phyloP scores from a whole-genome alignment of 352 stramenopile species.

The Phytophthora litchii region DNA sequence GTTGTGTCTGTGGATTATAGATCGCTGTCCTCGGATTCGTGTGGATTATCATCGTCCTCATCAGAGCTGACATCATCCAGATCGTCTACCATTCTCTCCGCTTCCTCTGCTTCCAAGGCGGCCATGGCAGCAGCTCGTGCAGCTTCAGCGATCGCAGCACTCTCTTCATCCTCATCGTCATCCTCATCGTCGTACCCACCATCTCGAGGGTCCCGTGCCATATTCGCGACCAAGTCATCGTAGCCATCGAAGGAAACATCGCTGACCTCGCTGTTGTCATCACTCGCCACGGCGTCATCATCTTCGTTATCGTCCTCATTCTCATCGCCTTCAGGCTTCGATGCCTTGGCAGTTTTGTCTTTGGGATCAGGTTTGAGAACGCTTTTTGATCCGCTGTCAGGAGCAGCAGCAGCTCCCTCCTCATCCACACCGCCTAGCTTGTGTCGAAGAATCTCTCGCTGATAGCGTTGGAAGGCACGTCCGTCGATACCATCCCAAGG shows the following conservation, averaged over 20 bases:
- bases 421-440: conserved; percentile 34
- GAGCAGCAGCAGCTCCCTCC: conserved; percentile 15
- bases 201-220: conserved; percentile 3
- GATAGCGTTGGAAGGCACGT: conserved; percentile 66
- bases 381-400: conserved; percentile 12
- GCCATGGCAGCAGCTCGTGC: conserved; percentile 32
- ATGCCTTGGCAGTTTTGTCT: conserved; percentile 15
- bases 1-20: conserved; percentile 34
- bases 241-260: conserved; percentile 77
- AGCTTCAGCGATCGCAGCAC: conserved; percentile 20
- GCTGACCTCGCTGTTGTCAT: conserved; percentile 79
- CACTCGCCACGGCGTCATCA: conserved; percentile 10
- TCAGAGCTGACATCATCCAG: conserved; percentile 60
- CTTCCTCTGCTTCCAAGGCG: conserved; percentile 42
- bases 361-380: conserved; percentile 7
- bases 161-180: conserved; percentile 33
- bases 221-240: conserved; percentile 53
- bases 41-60: conserved; percentile 29
- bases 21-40: conserved; percentile 68
- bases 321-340: conserved; percentile 28
- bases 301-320: conserved; percentile 11
- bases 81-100: conserved; percentile 19
- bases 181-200: conserved; percentile 28
- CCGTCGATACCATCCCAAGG: conserved; percentile 72
- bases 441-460: conserved; percentile 48